Conservation (phyloP, 495 filamentous ascomycete genomes). For the Aspergillus panamensis region DNA sequence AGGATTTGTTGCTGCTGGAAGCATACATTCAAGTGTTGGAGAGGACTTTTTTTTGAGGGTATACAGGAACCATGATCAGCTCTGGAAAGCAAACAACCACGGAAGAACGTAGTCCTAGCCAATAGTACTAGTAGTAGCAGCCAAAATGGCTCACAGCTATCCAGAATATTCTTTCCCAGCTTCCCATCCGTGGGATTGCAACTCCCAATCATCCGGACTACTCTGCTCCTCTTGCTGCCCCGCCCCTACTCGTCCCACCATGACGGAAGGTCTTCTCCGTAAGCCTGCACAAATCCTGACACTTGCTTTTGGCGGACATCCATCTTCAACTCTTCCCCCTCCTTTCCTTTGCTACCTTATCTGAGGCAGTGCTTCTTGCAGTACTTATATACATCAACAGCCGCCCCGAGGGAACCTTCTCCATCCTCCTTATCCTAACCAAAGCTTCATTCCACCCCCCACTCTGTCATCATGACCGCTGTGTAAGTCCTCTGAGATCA, state of each 20-base stretch:
- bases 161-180: slow-evolving; percentile 3
- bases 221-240: slow-evolving; percentile 40
- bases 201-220: slow-evolving; percentile 34
- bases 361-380: slow-evolving; percentile 11
- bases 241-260: slow-evolving; percentile 35
- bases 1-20: not conserved
- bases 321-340: slow-evolving; percentile 22
- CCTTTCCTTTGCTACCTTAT: slow-evolving; percentile 14
- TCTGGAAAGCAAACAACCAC: not conserved
- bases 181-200: slow-evolving; percentile 26
- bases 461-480: slow-evolving; percentile 47
- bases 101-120: too few relatives aligned
- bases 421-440: slow-evolving; percentile 6
- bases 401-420: slow-evolving; percentile 3
- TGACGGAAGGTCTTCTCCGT: slow-evolving; percentile 49
- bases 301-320: slow-evolving; percentile 16
- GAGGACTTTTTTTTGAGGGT: not conserved
- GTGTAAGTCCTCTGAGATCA: slow-evolving; percentile 48
- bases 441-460: slow-evolving; percentile 11
- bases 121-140: not conserved
- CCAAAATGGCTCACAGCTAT: not conserved
- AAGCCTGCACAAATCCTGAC: slow-evolving; percentile 23
- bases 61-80: not conserved
- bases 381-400: slow-evolving; percentile 16
- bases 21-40: not conserved